Percentiles rank a stretch among this genome's conserved stretches.
Evolutionary conservation across 2,329 filamentous ascomycete genomes (phyloP).

Genomic region (Ustilaginoidea virens): DNA sequence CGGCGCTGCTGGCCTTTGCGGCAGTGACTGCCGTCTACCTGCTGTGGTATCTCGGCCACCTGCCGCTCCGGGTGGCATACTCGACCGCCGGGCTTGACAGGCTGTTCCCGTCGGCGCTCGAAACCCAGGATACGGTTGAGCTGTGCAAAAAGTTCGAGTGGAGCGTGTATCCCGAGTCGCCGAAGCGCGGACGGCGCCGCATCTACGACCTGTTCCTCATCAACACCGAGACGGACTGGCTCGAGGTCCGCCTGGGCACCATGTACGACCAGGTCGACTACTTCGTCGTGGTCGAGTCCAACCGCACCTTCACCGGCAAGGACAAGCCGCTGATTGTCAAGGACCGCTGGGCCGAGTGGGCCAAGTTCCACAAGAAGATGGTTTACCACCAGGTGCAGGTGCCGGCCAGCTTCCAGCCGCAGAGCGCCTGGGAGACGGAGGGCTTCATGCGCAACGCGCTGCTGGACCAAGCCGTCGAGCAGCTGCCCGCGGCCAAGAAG

Average conservation of each 20-base stretch:
- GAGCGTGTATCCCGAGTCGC: no score
- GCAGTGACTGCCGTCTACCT: no score
- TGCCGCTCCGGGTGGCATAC: no score
- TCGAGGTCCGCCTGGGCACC: conserved; percentile 47
- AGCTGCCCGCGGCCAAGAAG: conserved; percentile 23
- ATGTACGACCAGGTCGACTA: conserved; percentile 45
- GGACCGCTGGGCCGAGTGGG: conserved; percentile 35
- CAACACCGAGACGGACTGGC: conserved; percentile 48
- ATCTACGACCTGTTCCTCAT: conserved; percentile 42
- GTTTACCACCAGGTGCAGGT: conserved; percentile 40
- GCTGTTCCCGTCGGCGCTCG: no score
- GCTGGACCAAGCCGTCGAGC: conserved; percentile 38
- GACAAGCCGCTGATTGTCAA: conserved; percentile 38
- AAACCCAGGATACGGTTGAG: no score
- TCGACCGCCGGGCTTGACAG: no score
- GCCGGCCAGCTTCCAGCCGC: conserved; percentile 22
- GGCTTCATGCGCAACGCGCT: conserved; percentile 39
- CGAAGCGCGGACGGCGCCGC: no score
- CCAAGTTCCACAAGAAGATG: conserved; percentile 41
- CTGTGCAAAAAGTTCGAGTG: no score
- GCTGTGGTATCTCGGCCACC: no score
- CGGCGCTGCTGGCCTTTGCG: no score
- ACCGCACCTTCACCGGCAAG: conserved; percentile 39
- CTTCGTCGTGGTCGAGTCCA: conserved; percentile 47
- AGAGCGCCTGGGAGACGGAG: conserved; percentile 33